phyloP scores from a whole-genome alignment of 306 rosid species.

The Malus fusca region DNA sequence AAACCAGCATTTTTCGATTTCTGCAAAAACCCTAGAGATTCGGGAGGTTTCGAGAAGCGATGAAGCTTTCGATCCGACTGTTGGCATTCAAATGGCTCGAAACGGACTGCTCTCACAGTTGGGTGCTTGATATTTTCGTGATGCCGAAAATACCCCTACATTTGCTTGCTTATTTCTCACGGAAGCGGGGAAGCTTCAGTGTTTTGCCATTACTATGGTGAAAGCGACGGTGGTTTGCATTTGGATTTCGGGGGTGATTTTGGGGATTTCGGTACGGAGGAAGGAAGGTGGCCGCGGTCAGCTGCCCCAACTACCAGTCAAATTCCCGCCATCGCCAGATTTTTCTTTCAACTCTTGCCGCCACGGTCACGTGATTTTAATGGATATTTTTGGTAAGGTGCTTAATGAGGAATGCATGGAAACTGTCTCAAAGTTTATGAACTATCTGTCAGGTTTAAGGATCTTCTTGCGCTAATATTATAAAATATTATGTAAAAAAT shows the following conservation, averaged over 20 bases:
- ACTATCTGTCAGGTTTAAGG: no score
- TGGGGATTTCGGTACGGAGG: not conserved
- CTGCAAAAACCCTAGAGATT: not conserved
- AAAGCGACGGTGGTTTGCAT: not conserved
- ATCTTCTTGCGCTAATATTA: no score
- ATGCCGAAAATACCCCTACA: conserved; percentile 8
- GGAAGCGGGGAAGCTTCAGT: not conserved
- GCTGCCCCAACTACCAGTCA: not conserved
- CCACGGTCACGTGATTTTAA: not conserved
- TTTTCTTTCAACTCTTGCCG: not conserved
- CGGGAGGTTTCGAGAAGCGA: not conserved
- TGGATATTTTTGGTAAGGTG: not conserved
- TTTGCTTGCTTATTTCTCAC: not conserved
- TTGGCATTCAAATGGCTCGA: not conserved
- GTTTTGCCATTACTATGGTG: not conserved
- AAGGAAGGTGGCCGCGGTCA: not conserved
- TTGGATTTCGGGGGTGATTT: not conserved
- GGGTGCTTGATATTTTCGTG: not conserved
- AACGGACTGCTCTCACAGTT: not conserved
- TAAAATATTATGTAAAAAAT: no score
- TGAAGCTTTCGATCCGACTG: not conserved
- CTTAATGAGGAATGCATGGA: no score
- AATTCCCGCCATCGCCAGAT: not conserved
- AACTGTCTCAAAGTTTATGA: no score
- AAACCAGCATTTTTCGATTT: conserved; percentile 52